Conservation (phyloP, 495 filamentous ascomycete species). For the Talaromyces ruber region DNA sequence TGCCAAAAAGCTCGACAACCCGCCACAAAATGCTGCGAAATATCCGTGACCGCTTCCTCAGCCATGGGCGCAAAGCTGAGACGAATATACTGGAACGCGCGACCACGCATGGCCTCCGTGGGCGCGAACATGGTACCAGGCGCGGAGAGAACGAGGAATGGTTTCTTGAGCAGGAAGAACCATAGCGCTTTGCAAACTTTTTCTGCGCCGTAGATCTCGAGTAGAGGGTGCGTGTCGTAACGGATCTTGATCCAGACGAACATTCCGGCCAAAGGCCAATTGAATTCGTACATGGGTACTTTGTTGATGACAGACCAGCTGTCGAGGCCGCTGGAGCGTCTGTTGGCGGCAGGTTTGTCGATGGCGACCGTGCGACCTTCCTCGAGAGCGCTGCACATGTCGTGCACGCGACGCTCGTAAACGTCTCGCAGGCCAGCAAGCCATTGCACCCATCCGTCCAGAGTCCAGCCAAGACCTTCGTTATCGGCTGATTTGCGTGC, state of each 20-base stretch:
- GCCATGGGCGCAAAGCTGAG: constrained; percentile 80
- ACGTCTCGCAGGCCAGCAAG: constrained; percentile 68
- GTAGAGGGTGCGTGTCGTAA: constrained; percentile 65
- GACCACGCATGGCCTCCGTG: constrained; percentile 35
- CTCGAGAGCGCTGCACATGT: constrained; percentile 64
- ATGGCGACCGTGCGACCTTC: constrained; percentile 52
- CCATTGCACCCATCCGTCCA: constrained; percentile 85
- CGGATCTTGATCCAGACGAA: constrained; percentile 74
- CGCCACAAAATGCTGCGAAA: constrained; percentile 53
- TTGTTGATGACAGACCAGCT: constrained; percentile 63
- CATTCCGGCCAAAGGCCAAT: constrained; percentile 84
- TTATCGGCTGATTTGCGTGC: constrained; percentile 15
- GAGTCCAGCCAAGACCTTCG: constrained; percentile 56
- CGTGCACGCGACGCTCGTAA: constrained; percentile 75
- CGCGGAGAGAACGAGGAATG: constrained; percentile 54
- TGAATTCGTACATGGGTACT: constrained; percentile 61
- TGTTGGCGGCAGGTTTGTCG: constrained; percentile 21
- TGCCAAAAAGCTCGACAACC: constrained; percentile 69
- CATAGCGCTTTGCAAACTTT: constrained; percentile 56
- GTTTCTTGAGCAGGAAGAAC: constrained; percentile 60
- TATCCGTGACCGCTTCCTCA: constrained; percentile 52
- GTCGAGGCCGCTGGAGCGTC: constrained; percentile 32
- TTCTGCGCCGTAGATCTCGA: constrained; percentile 26
- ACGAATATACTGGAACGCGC: constrained; percentile 60
- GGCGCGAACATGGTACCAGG: constrained; percentile 68